A percentile compares a stretch with the other conserved stretches of the same genome.
Evolutionary conservation across 148 eudicot genomes (phyloP).

Genomic region (Vaccinium corymbosum): DNA sequence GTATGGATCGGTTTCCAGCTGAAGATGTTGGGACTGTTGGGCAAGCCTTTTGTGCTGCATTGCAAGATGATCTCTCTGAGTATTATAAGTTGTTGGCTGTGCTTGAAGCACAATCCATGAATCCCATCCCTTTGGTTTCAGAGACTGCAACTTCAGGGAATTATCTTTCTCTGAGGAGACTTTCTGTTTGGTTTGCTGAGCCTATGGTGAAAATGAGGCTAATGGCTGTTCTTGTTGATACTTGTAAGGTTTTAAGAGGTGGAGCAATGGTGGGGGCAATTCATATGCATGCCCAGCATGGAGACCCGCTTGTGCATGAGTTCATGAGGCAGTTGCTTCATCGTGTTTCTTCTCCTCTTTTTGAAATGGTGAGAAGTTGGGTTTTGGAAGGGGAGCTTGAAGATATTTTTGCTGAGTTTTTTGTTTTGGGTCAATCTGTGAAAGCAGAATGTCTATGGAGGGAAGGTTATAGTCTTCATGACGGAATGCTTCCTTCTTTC

Average conservation of each 20-base stretch:
- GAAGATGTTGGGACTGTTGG: conserved; percentile 94
- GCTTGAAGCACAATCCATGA: conserved; percentile 84
- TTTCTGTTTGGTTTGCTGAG: conserved; percentile 91
- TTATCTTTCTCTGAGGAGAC: conserved; percentile 79
- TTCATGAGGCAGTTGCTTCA: conserved; percentile 83
- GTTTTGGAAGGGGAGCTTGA: conserved; percentile 98
- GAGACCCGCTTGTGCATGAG: conserved; percentile 87
- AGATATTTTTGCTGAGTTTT: conserved; percentile 87
- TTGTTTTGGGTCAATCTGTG: conserved; percentile 77
- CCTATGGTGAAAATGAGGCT: conserved; percentile 94
- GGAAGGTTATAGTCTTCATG: conserved; percentile 84
- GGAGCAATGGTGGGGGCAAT: conserved; percentile 99
- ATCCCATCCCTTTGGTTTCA: conserved; percentile 81
- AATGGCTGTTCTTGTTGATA: conserved; percentile 92
- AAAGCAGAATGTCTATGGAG: conserved; percentile 97
- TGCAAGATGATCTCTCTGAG: conserved; percentile 92
- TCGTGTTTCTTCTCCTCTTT: conserved; percentile 87
- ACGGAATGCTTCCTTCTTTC: conserved; percentile 93
- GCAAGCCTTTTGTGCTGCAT: conserved; percentile 92
- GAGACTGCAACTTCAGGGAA: conserved; percentile 58
- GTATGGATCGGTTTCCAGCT: conserved; percentile 62
- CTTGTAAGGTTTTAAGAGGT: conserved; percentile 83
- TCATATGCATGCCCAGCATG: conserved; percentile 97
- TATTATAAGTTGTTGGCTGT: conserved; percentile 91
- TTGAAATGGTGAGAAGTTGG: conserved; percentile 99